phyloP scores from a whole-genome alignment of 2,329 filamentous ascomycete genomes.

The Geosmithia putterillii region DNA sequence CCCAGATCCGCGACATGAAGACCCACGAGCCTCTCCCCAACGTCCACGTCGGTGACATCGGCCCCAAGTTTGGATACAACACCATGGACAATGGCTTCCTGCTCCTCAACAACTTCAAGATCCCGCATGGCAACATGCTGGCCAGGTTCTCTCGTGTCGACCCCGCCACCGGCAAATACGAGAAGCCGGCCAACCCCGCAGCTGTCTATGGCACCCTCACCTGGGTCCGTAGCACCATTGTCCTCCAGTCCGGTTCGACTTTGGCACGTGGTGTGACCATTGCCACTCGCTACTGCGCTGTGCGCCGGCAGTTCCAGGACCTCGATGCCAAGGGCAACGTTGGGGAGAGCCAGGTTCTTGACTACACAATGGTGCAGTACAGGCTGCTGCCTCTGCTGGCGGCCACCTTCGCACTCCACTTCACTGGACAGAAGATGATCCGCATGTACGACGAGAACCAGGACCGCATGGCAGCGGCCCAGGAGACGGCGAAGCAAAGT shows the following conservation, averaged over 20 bases:
- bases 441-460: conserved; percentile 60
- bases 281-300: conserved; percentile 60
- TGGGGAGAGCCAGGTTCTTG: conserved; percentile 62
- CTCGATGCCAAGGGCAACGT: conserved; percentile 45
- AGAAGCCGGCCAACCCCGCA: background rate
- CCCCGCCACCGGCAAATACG: conserved; percentile 32
- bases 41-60: conserved; percentile 70
- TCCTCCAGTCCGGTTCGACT: conserved; percentile 37
- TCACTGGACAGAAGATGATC: conserved; percentile 69
- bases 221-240: conserved; percentile 1
- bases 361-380: conserved; percentile 74
- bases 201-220: conserved; percentile 2
- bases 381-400: conserved; percentile 61
- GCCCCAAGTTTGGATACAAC: conserved; percentile 69
- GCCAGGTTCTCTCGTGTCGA: conserved; percentile 60
- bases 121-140: conserved; percentile 64
- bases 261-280: conserved; percentile 69
- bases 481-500: conserved; percentile 24
- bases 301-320: conserved; percentile 69
- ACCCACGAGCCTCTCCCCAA: conserved; percentile 40
- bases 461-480: conserved; percentile 38
- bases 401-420: conserved; percentile 66
- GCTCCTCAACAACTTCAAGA: conserved; percentile 59
- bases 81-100: conserved; percentile 77
- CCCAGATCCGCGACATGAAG: conserved; percentile 45